phyloP scores from a whole-genome alignment of 2,329 filamentous ascomycete species.

The Fusarium nodosum region DNA sequence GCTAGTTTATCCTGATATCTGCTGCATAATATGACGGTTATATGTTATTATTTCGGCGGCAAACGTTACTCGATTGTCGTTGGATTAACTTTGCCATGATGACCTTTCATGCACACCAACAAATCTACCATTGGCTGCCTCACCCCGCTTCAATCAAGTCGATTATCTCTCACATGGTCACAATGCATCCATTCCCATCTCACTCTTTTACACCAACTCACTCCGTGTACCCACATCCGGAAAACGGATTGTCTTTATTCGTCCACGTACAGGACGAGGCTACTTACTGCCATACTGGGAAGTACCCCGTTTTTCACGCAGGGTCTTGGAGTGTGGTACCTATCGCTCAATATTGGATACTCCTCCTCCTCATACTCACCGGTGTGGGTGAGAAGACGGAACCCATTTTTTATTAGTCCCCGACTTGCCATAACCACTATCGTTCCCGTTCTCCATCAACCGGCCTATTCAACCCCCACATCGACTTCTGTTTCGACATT shows the following conservation, averaged over 20 bases:
- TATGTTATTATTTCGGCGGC: constrained; percentile 21
- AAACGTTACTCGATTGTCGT: constrained; percentile 14
- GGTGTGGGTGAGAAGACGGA: constrained; percentile 42
- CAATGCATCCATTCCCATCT: constrained; percentile 16
- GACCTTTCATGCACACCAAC: constrained; percentile 12
- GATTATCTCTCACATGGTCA: constrained; percentile 35
- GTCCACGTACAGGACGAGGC: constrained; percentile 43
- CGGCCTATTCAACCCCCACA: constrained; percentile 38
- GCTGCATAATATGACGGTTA: constrained; percentile 13
- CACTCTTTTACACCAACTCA: constrained; percentile 39
- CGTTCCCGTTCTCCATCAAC: constrained; percentile 10
- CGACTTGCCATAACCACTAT: constrained; percentile 17
- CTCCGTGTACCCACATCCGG: constrained; percentile 32
- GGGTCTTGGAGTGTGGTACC: constrained; percentile 31
- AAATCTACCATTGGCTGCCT: constrained; percentile 30
- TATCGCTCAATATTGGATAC: constrained; percentile 17
- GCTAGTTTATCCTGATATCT: constrained; percentile 13
- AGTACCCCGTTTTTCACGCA: constrained; percentile 24
- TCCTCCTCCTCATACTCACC: constrained; percentile 41
- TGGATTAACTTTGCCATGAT: constrained; percentile 19
- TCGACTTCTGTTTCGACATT: not conserved
- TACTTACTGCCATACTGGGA: constrained; percentile 32
- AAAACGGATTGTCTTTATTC: constrained; percentile 32
- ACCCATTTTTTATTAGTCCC: constrained; percentile 34
- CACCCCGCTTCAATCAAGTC: constrained; percentile 14